Percentiles rank a stretch among this genome's conserved stretches.
These are phyloP conservation scores for Trichosporon ovoides DNA, from an alignment of 1,284 basidiomycete genomes.

Conservation along the genomic window DNA sequence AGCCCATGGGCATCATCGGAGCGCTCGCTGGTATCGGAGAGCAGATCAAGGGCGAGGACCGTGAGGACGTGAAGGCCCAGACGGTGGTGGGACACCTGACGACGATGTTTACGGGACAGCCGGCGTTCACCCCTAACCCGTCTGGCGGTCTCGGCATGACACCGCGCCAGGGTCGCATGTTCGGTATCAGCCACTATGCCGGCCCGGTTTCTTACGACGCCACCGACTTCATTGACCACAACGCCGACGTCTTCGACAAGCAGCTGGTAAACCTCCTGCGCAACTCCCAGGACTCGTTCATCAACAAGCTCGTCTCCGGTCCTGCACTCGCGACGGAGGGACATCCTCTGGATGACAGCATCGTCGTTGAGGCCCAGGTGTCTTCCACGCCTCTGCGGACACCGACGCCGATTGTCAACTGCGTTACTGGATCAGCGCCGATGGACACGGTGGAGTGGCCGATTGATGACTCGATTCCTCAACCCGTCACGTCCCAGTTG, in stretches of 20 bases:
- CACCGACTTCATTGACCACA: constrained; percentile 69
- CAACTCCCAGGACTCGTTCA: constrained; percentile 65
- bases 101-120: constrained; percentile 66
- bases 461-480: constrained; percentile 63
- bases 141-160: constrained; percentile 24
- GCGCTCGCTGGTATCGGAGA: constrained; percentile 66
- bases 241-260: constrained; percentile 76
- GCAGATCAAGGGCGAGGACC: constrained; percentile 63
- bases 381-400: constrained; percentile 63
- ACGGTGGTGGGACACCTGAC: constrained; percentile 68
- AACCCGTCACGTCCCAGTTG: constrained; percentile 73
- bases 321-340: constrained; percentile 60
- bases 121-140: constrained; percentile 61
- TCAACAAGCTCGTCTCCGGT: constrained; percentile 76
- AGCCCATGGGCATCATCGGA: constrained; percentile 73
- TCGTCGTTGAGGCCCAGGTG: constrained; percentile 84
- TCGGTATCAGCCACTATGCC: constrained; percentile 84
- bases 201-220: constrained; percentile 72
- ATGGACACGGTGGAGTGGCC: constrained; percentile 42
- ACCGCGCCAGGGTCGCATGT: constrained; percentile 46
- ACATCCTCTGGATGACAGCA: constrained; percentile 71
- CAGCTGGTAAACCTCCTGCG: constrained; percentile 79
- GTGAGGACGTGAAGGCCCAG: constrained; percentile 62
- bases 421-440: constrained; percentile 17
- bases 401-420: constrained; percentile 26